These are phyloP conservation scores for Thymus mandschuricus DNA, from an alignment of 257 asterid species.

Conservation along the genomic window DNA sequence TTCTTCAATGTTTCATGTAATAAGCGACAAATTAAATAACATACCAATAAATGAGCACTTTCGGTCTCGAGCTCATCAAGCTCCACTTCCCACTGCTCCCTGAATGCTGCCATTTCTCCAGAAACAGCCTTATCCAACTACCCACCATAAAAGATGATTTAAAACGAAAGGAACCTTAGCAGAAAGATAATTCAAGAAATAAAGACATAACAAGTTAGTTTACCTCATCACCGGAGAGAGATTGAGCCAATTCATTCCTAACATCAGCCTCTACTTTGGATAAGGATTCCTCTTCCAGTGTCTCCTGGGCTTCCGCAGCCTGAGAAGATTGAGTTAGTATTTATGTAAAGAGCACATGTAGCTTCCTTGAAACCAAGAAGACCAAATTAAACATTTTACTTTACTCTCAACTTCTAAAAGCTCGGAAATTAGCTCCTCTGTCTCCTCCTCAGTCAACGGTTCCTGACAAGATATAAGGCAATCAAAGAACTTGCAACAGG, in stretches of 20 bases:
- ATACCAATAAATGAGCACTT: slow-evolving; percentile 83
- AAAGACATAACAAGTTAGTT: not conserved
- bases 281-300: slow-evolving; percentile 87
- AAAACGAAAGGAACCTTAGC: slow-evolving; percentile 10
- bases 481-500: not conserved
- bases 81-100: slow-evolving; percentile 84
- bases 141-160: slow-evolving; percentile 23
- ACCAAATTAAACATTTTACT: slow-evolving; percentile 40
- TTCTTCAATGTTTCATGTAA: slow-evolving; percentile 8
- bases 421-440: slow-evolving; percentile 87
- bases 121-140: slow-evolving; percentile 87
- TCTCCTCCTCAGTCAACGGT: slow-evolving; percentile 84
- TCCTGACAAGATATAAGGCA: slow-evolving; percentile 48
- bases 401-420: slow-evolving; percentile 88
- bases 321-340: slow-evolving; percentile 35
- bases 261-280: slow-evolving; percentile 82
- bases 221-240: slow-evolving; percentile 71
- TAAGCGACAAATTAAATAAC: slow-evolving; percentile 22
- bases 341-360: slow-evolving; percentile 22
- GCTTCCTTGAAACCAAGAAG: slow-evolving; percentile 13
- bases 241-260: slow-evolving; percentile 76
- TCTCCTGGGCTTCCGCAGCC: slow-evolving; percentile 99
- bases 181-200: not conserved
- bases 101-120: slow-evolving; percentile 73
- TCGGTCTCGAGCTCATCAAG: slow-evolving; percentile 93